These are phyloP conservation scores for Suillus occidentalis DNA, from an alignment of 768 basidiomycete species.

Conservation along the genomic window DNA sequence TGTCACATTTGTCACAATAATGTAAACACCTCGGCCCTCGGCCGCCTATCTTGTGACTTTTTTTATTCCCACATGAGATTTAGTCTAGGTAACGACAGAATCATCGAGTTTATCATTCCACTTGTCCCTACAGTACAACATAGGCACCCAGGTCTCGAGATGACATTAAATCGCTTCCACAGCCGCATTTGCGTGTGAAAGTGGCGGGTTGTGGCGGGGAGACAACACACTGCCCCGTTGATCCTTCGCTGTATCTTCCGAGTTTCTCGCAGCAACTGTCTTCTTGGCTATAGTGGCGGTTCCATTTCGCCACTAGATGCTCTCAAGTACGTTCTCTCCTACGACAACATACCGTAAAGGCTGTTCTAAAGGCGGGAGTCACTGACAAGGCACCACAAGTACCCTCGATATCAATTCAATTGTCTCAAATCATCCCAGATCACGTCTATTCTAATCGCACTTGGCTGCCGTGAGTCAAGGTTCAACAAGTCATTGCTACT, in stretches of 20 bases:
- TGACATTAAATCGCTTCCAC: no score
- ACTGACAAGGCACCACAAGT: not conserved
- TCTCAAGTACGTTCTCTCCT: not conserved
- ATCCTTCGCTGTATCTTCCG: slow-evolving; percentile 8
- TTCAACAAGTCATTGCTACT: no score
- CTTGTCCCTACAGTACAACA: not conserved
- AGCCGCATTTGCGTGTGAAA: no score
- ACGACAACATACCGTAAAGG: no score
- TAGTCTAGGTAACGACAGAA: slow-evolving; percentile 1
- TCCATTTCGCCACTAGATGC: not conserved
- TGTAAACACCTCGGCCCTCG: slow-evolving; percentile 10
- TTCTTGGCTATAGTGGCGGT: not conserved
- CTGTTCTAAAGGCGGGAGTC: no score
- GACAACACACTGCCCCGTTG: slow-evolving; percentile 5
- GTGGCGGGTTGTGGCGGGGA: no score
- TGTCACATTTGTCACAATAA: slow-evolving; percentile 20
- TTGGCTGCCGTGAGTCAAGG: not conserved
- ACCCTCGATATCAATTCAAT: not conserved
- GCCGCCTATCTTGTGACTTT: slow-evolving; percentile 20
- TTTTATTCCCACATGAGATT: slow-evolving; percentile 8
- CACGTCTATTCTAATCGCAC: not conserved
- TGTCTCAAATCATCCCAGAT: not conserved
- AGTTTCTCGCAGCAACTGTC: slow-evolving; percentile 2
- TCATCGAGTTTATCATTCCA: not conserved
- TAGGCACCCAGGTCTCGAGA: no score